These are phyloP conservation scores for Agrostemma githago DNA, from an alignment of 148 eudicot genomes.

Conservation along the genomic window DNA sequence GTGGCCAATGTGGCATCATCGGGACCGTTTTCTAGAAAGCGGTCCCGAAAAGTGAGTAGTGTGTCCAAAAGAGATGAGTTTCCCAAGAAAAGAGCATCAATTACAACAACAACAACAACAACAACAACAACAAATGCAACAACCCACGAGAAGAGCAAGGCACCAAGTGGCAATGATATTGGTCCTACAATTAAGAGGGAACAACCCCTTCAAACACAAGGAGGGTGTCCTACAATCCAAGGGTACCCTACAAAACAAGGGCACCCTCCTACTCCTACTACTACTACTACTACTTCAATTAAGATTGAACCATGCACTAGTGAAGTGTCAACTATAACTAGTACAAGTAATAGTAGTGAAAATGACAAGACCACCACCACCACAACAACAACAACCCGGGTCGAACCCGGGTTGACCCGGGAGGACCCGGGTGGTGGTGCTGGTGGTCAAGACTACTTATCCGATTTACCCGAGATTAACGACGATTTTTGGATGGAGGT, in stretches of 20 bases:
- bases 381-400: background rate
- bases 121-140: too few relatives aligned
- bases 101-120: too few relatives aligned
- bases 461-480: constrained; percentile 32
- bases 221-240: background rate
- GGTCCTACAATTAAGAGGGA: background rate
- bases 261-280: background rate
- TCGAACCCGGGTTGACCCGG: background rate
- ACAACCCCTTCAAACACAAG: too few relatives aligned
- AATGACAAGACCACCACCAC: background rate
- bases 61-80: background rate
- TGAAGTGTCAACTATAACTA: constrained; percentile 34
- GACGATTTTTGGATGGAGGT: constrained; percentile 59
- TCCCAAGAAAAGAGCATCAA: constrained; percentile 16
- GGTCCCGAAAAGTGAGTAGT: constrained; percentile 18
- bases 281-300: background rate
- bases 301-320: constrained; percentile 30
- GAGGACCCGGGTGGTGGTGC: constrained; percentile 7
- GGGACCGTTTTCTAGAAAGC: constrained; percentile 10
- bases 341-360: constrained; percentile 3
- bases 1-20: background rate
- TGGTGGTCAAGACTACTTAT: background rate
- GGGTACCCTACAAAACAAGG: too few relatives aligned
- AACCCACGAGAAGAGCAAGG: constrained; percentile 23
- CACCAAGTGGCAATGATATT: background rate